Conservation (phyloP, 768 basidiomycete species). For the Russula sp. region DNA sequence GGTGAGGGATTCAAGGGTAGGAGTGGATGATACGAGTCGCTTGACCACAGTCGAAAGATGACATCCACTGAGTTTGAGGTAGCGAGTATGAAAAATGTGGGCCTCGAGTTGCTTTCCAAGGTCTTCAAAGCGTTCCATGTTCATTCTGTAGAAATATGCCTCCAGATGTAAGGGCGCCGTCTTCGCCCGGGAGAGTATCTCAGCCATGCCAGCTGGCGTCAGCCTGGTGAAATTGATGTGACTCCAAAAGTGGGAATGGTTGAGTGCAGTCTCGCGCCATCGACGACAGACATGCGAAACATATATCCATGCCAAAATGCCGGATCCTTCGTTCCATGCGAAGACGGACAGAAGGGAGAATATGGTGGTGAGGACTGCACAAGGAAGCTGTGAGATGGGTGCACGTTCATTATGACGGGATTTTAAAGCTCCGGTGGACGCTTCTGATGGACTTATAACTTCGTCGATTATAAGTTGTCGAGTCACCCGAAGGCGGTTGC, state of each 20-base stretch:
- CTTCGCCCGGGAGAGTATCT: constrained; percentile 19
- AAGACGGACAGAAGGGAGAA: constrained; percentile 12
- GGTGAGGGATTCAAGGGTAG: constrained; percentile 3
- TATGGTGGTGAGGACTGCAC: constrained; percentile 7
- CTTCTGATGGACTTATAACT: constrained; percentile 10
- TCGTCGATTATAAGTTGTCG: constrained; percentile 14
- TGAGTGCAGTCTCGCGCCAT: constrained; percentile 25
- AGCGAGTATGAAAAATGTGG: constrained; percentile 9
- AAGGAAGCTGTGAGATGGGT: constrained; percentile 18
- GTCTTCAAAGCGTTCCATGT: not conserved
- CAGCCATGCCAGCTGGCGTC: not conserved
- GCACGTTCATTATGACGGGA: constrained; percentile 15
- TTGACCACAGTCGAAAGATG: not conserved
- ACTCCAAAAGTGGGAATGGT: constrained; percentile 15
- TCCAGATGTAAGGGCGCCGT: constrained; percentile 9
- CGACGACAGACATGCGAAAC: constrained; percentile 23
- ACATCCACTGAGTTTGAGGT: constrained; percentile 1
- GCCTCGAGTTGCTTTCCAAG: not conserved
- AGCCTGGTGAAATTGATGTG: constrained; percentile 13
- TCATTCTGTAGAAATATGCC: not conserved
- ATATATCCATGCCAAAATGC: constrained; percentile 5
- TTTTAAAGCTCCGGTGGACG: not conserved
- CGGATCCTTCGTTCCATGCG: not conserved
- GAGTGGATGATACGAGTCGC: not conserved
- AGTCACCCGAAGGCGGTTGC: not conserved